A percentile compares a stretch with the other conserved stretches of the same genome.
phyloP scores from a whole-genome alignment of 495 filamentous ascomycete species.

The Hyphodiscus hymeniophilus region DNA sequence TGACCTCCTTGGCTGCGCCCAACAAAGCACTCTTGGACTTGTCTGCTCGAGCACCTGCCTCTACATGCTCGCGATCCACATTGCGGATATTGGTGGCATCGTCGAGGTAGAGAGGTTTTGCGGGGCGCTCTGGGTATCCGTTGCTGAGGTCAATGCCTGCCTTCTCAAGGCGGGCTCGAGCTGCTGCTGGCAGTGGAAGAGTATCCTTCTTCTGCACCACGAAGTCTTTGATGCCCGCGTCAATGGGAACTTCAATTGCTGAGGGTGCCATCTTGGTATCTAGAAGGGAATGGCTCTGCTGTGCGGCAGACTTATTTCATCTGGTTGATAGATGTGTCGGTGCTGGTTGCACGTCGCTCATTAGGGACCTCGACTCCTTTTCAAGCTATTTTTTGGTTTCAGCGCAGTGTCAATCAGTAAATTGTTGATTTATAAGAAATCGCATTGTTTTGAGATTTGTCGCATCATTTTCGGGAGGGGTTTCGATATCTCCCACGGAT shows the following conservation, averaged over 20 bases:
- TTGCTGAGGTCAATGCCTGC: constrained; percentile 55
- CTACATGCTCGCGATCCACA: constrained; percentile 47
- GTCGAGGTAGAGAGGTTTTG: constrained; percentile 54
- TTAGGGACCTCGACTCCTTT: not conserved
- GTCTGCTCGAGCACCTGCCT: constrained; percentile 57
- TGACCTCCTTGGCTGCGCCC: constrained; percentile 57
- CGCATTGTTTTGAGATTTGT: not conserved
- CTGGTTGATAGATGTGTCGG: not conserved
- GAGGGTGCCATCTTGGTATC: constrained; percentile 26
- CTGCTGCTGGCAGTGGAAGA: constrained; percentile 44
- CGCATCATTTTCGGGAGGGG: not conserved
- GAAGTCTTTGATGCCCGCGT: constrained; percentile 51
- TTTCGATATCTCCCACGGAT: not conserved
- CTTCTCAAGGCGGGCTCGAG: constrained; percentile 50
- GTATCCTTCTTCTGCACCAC: constrained; percentile 53
- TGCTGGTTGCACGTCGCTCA: not conserved
- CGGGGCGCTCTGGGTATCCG: constrained; percentile 61
- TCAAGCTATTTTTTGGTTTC: not conserved
- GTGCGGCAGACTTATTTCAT: not conserved
- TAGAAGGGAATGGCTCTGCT: not conserved
- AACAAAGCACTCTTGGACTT: constrained; percentile 57
- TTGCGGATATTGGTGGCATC: constrained; percentile 57
- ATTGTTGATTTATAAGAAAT: not conserved
- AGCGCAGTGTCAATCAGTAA: not conserved
- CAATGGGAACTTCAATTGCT: constrained; percentile 36